Percentiles rank a stretch among this genome's conserved stretches.
These are phyloP conservation scores for Leptomonas pyrrhocoris DNA, from an alignment of 208 protist genomes.

Conservation along the genomic window DNA sequence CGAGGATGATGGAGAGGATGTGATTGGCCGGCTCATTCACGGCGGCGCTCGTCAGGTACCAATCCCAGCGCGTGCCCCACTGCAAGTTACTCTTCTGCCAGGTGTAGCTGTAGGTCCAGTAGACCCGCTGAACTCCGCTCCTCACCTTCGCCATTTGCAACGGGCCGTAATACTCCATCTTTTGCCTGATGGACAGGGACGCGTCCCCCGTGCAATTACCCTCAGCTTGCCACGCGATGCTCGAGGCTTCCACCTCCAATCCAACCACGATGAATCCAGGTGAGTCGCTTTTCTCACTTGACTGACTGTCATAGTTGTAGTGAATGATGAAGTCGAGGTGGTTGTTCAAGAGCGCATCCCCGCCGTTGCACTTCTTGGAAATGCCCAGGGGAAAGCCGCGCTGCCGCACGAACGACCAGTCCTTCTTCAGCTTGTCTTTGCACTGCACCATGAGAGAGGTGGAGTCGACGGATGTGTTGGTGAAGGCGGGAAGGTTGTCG, in stretches of 20 bases:
- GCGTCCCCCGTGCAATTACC: constrained; percentile 14
- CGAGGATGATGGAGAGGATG: constrained; percentile 96
- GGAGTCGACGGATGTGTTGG: constrained; percentile 17
- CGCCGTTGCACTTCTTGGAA: constrained; percentile 32
- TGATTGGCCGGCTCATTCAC: constrained; percentile 79
- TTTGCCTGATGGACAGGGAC: neutral
- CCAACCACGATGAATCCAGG: constrained; percentile 76
- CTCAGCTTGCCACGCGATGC: constrained; percentile 31
- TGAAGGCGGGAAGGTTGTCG: constrained; percentile 82
- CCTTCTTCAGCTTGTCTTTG: constrained; percentile 23
- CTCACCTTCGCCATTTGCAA: constrained; percentile 42
- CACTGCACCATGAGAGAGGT: constrained; percentile 20
- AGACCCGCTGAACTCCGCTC: constrained; percentile 18
- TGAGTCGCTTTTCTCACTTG: neutral
- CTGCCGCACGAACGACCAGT: constrained; percentile 36
- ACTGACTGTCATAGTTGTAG: constrained; percentile 52
- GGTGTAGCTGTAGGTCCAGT: constrained; percentile 89
- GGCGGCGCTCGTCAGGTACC: constrained; percentile 90
- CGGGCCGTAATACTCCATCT: neutral
- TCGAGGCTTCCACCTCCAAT: constrained; percentile 58
- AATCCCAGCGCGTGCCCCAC: constrained; percentile 98
- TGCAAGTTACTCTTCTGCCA: constrained; percentile 72
- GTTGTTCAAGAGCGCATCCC: constrained; percentile 68
- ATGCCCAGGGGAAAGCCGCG: constrained; percentile 82
- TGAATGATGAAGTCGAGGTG: constrained; percentile 79